phyloP scores from a whole-genome alignment of 2,329 filamentous ascomycete species.

The Helotiales sp. region DNA sequence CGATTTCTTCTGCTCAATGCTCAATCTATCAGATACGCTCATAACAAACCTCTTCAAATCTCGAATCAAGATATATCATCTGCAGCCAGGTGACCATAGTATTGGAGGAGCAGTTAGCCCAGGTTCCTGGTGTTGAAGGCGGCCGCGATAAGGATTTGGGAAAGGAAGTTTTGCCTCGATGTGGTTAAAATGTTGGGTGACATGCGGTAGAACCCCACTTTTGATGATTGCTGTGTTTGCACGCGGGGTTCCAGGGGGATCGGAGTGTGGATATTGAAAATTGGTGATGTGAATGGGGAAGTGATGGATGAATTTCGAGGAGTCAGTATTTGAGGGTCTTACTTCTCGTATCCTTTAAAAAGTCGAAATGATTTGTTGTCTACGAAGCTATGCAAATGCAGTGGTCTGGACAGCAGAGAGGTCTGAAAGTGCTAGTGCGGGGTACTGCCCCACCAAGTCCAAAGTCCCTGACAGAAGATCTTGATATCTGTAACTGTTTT shows the following conservation, averaged over 20 bases:
- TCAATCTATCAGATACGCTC: neutral
- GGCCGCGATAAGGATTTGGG: conserved; percentile 21
- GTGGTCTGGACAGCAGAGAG: too few relatives aligned
- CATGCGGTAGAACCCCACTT: neutral
- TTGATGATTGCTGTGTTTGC: conserved; percentile 16
- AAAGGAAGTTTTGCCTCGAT: conserved; percentile 29
- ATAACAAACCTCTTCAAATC: neutral
- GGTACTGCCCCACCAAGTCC: neutral
- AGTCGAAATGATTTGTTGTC: too few relatives aligned
- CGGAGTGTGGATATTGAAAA: neutral
- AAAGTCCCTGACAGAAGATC: neutral
- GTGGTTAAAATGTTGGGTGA: conserved; percentile 25
- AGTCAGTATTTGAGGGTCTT: too few relatives aligned
- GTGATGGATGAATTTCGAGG: neutral
- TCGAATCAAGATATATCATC: neutral
- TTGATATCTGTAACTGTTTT: neutral
- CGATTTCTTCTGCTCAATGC: neutral
- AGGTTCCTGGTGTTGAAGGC: conserved; percentile 8
- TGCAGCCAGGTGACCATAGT: neutral
- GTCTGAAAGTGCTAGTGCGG: neutral
- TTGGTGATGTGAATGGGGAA: too few relatives aligned
- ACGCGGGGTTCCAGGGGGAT: neutral
- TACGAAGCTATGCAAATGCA: too few relatives aligned
- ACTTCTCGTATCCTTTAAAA: too few relatives aligned
- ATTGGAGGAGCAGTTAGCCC: conserved; percentile 7